A percentile compares a stretch with the other conserved stretches of the same genome.
These are phyloP conservation scores for Ceratobasidium theobromae DNA, from an alignment of 1,284 basidiomycete species.

Conservation along the genomic window DNA sequence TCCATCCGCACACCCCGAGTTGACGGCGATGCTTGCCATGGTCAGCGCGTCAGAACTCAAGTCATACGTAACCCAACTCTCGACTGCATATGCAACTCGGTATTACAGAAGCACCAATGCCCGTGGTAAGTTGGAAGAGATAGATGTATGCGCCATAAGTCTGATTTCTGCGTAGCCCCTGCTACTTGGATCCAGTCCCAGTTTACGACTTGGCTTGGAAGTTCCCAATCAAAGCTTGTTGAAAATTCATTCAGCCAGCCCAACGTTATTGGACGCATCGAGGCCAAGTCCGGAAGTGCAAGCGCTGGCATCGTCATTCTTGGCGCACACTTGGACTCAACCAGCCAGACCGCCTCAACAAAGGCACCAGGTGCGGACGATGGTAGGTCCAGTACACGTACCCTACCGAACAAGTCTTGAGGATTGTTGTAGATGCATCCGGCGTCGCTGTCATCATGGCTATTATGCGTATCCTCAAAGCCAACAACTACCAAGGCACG, in stretches of 20 bases:
- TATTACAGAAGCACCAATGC: slow-evolving; percentile 35
- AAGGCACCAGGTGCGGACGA: slow-evolving; percentile 56
- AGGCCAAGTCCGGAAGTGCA: slow-evolving; percentile 41
- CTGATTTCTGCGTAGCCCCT: no score
- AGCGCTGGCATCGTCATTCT: slow-evolving; percentile 55
- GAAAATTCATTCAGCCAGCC: slow-evolving; percentile 47
- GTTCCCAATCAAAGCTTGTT: not conserved
- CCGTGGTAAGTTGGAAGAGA: slow-evolving; percentile 18
- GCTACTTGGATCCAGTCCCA: slow-evolving; percentile 28
- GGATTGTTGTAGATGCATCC: slow-evolving; percentile 58
- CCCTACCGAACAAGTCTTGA: no score
- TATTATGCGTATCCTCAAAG: slow-evolving; percentile 58
- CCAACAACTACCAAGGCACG: slow-evolving; percentile 55
- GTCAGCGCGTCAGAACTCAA: slow-evolving; percentile 32
- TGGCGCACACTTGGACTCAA: slow-evolving; percentile 56
- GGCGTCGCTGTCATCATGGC: slow-evolving; percentile 68
- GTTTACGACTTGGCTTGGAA: slow-evolving; percentile 7
- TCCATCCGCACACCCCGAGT: slow-evolving; percentile 32
- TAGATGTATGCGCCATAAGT: not conserved
- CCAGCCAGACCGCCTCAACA: slow-evolving; percentile 21
- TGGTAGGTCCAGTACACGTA: not conserved
- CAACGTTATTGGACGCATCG: slow-evolving; percentile 60
- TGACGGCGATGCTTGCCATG: slow-evolving; percentile 30
- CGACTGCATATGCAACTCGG: slow-evolving; percentile 32
- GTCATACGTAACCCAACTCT: slow-evolving; percentile 29